Base-by-base conservation (phyloP, 2,329 filamentous ascomycete species). In the Helotiales sp. region DNA sequence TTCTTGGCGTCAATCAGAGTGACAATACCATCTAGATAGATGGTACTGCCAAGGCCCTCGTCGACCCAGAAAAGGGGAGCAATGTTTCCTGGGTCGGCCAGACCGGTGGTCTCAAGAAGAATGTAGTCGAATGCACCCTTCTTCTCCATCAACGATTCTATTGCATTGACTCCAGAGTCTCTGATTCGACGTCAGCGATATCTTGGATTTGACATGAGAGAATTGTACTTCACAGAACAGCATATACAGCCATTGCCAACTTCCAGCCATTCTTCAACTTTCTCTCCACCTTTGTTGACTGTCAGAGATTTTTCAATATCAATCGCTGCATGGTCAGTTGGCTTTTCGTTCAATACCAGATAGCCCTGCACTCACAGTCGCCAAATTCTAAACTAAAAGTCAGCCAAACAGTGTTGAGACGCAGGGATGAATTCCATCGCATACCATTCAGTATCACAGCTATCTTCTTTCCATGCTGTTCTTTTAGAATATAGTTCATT, bases 51-150 rank as follows among this genome's bases (percentile, higher is more conserved):
- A 2, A 99, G 86, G 0, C 94, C 96, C 72, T 98, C 95, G 74
- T 99, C 96, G 28, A 99, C 90, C 96, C 96, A 99, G 81, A 99
- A 99, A 15, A 98, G 82, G 0, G 96, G 96, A 0, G 96, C 96
- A 61, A 99, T 89, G 75, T 98, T 98, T 1, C 96, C 96, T 0
- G 96, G 96, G 76, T 99, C 95, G 4, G 96, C 96, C 6, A 99
- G 85, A 0, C 96, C 96, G 0, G 96, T 98, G 0, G 96, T 99
- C 79, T 99, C 96, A 0, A 99, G 88, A 2, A 99, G 86, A 71
- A 99, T 98, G 81, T 98, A 99, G 81, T 99, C 96, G 77, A 99
- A 99, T 4, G 90, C 90, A 59, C 95, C 95, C 71, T 92, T 93
- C 75, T 93, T 93, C 71, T 94, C 92, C 93, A 99, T 98, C 2